Evolutionary conservation across 2,329 filamentous ascomycete species (phyloP), one percentile per base, ranked within the genome.

Genomic region (Dactylellina parvicollis): DNA sequence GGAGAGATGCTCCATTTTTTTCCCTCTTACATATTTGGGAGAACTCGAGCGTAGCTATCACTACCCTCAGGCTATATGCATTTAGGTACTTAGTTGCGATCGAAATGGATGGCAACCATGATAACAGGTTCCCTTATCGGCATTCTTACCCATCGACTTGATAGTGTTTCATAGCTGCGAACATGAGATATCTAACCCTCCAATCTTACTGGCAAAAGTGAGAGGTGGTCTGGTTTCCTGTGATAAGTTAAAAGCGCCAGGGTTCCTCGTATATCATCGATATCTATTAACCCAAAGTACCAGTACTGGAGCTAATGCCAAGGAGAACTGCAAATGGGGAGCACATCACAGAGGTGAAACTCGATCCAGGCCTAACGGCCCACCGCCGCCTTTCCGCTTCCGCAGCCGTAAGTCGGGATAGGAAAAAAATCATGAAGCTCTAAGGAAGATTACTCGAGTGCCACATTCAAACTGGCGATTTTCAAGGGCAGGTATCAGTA

Each of bases 381-480:
- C 67, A 72, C 59, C 67, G 67, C 67, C 67, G 67, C 67, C 65
- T 62, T 72, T 72, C 67, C 67, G 67, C 67, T 72, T 72, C 67
- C 67, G 67, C 67, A 52, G 67, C 67, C 67, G 67, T 34, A 47
- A 72, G 61, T 57, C 50, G 57, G 66, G 52, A 57, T 28, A 64
- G 54, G 40, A 52, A 40, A 34, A 52, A 38, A 56, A 61, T 55
- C 18, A n/a, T 65, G 57, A 67, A 65, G 36, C 47, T 59, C 44
- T 57, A 30, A 34, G 59, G 26, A 24, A 52, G 57, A 47, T 20
- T 57, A 59, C 40, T 44, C 26, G n/a, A n/a, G 60, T 56, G 55
- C 44, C 49, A 70, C 56, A 49, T 69, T 24, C 44, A n/a, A 54
- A 44, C 20, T 40, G 56, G 56, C 57, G 57, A 64, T 49, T 71